Evolutionary conservation across 1,284 basidiomycete genomes (phyloP).

Genomic region (Butyriboletus appendiculatus): DNA sequence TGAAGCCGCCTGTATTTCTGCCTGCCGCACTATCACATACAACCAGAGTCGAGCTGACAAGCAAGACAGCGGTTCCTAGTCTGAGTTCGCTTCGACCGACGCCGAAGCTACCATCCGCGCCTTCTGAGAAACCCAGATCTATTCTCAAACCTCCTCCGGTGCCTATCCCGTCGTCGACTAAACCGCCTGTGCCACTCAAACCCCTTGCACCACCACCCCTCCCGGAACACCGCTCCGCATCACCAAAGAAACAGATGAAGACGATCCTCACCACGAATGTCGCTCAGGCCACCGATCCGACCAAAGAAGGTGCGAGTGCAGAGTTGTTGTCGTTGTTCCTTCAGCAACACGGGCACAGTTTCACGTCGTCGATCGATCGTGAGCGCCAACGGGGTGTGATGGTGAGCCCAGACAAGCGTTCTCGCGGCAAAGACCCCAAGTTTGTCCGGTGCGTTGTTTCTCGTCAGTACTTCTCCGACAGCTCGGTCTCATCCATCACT

Average conservation of each 20-base stretch:
- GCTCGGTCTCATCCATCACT: neutral
- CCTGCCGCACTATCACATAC: neutral
- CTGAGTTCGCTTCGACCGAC: constrained; percentile 2
- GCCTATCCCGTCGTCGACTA: constrained; percentile 17
- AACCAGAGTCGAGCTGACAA: neutral
- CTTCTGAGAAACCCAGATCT: constrained; percentile 21
- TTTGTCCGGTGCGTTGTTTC: constrained; percentile 31
- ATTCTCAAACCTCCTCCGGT: constrained; percentile 31
- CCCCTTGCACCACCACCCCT: constrained; percentile 28
- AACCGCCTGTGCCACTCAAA: constrained; percentile 20
- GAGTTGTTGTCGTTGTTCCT: constrained; percentile 42
- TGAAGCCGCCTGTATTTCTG: constrained; percentile 15
- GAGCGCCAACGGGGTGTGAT: constrained; percentile 39
- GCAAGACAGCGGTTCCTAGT: neutral
- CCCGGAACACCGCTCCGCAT: constrained; percentile 6
- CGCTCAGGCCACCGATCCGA: constrained; percentile 44
- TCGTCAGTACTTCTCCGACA: neutral
- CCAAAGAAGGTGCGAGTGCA: constrained; percentile 39
- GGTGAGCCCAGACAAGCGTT: constrained; percentile 37
- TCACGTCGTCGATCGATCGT: constrained; percentile 36
- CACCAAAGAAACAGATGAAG: constrained; percentile 35
- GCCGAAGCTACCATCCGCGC: constrained; percentile 2
- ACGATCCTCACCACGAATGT: constrained; percentile 46
- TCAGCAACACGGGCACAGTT: constrained; percentile 37
- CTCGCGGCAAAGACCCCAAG: constrained; percentile 27